These are phyloP conservation scores for Aspergillus incahuasiensis DNA, from an alignment of 495 filamentous ascomycete genomes.

Conservation along the genomic window DNA sequence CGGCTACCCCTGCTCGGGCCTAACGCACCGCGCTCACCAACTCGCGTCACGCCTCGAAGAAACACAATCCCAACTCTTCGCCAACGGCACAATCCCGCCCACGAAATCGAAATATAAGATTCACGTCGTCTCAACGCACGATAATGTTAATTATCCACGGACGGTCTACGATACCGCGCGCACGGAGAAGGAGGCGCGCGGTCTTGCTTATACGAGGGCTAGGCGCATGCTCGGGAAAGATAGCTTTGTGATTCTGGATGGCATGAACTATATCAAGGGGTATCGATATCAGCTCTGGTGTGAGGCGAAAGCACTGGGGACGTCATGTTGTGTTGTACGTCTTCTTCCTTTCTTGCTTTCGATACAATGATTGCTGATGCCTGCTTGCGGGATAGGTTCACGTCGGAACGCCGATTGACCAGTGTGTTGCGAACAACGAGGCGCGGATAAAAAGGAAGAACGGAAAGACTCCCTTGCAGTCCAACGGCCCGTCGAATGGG, in stretches of 20 bases:
- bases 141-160: slow-evolving; percentile 35
- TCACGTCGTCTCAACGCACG: slow-evolving; percentile 55
- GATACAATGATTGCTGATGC: not conserved
- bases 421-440: slow-evolving; percentile 51
- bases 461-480: not conserved
- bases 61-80: slow-evolving; percentile 52
- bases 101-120: slow-evolving; percentile 49
- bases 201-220: slow-evolving; percentile 74
- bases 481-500: not conserved
- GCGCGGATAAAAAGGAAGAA: slow-evolving; percentile 24
- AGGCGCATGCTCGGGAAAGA: slow-evolving; percentile 75
- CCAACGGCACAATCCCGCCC: slow-evolving; percentile 36
- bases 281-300: slow-evolving; percentile 95
- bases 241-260: slow-evolving; percentile 84
- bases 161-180: slow-evolving; percentile 54
- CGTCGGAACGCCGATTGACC: slow-evolving; percentile 69
- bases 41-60: slow-evolving; percentile 51
- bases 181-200: slow-evolving; percentile 89
- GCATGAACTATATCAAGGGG: slow-evolving; percentile 96
- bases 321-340: slow-evolving; percentile 74
- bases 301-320: slow-evolving; percentile 82
- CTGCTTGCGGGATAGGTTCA: slow-evolving; percentile 54
- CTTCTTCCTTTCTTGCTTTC: not conserved
- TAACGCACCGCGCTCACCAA: slow-evolving; percentile 80
- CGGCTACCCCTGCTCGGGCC: slow-evolving; percentile 89